Percentiles rank a stretch among this genome's conserved stretches.
Conservation (phyloP, 495 filamentous ascomycete species). For the Amphirosellinia nigrospora region DNA sequence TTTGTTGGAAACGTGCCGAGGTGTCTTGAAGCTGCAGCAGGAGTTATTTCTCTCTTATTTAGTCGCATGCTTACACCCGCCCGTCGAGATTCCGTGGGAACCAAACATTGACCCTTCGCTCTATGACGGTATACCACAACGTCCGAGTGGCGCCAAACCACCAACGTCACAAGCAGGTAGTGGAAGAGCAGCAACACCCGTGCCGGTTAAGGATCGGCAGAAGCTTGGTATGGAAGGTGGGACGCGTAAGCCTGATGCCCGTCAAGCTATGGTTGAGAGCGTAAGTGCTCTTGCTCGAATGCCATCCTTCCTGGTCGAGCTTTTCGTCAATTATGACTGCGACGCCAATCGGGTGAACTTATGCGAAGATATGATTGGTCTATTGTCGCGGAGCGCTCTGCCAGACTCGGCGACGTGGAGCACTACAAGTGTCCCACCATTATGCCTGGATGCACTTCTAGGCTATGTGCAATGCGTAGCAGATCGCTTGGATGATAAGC, state of each 20-base stretch:
- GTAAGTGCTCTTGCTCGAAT: slow-evolving; percentile 90
- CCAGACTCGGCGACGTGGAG: slow-evolving; percentile 99
- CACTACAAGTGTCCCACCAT: slow-evolving; percentile 94
- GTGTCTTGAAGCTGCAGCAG: slow-evolving; percentile 95
- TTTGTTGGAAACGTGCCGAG: slow-evolving; percentile 84
- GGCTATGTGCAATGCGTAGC: slow-evolving; percentile 90
- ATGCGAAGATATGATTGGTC: slow-evolving; percentile 92
- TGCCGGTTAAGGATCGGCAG: slow-evolving; percentile 91
- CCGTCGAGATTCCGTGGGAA: slow-evolving; percentile 89
- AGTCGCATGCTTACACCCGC: slow-evolving; percentile 89
- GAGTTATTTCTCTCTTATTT: slow-evolving; percentile 95
- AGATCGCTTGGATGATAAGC: slow-evolving; percentile 78
- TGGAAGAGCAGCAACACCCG: slow-evolving; percentile 89
- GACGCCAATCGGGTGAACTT: slow-evolving; percentile 90
- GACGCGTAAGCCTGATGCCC: slow-evolving; percentile 85
- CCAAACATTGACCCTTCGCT: slow-evolving; percentile 87
- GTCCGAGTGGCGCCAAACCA: slow-evolving; percentile 83
- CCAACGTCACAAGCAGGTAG: slow-evolving; percentile 78
- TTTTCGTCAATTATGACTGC: slow-evolving; percentile 98
- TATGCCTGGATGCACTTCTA: slow-evolving; percentile 91
- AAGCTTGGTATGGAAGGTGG: slow-evolving; percentile 94
- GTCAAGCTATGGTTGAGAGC: slow-evolving; percentile 98
- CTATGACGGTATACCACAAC: slow-evolving; percentile 92
- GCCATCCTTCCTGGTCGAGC: slow-evolving; percentile 90
- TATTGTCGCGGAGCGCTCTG: slow-evolving; percentile 92